Evolutionary conservation across 2,329 filamentous ascomycete genomes (phyloP).

Genomic region (Colletotrichum destructivum): DNA sequence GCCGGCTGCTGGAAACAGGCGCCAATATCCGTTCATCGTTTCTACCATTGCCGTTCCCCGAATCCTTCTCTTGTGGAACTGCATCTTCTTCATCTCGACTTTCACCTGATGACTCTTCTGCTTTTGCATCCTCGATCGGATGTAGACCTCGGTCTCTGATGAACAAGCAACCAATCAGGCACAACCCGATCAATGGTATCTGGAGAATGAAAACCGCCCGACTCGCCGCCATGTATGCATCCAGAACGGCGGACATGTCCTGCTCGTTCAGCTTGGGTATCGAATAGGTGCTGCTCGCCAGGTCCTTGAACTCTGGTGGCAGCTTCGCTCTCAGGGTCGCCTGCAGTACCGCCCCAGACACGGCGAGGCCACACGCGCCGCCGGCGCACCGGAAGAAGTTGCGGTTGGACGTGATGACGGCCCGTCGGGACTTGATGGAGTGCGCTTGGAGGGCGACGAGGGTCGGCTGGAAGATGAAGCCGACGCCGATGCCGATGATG

Average conservation of each 20-base stretch:
- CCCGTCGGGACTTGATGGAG: slow-evolving; percentile 68
- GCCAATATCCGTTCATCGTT: not conserved
- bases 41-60: no score
- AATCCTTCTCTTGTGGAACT: not conserved
- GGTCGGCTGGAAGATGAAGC: slow-evolving; percentile 63
- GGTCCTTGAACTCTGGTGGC: slow-evolving; percentile 45
- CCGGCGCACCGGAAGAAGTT: slow-evolving; percentile 75
- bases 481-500: slow-evolving; percentile 67
- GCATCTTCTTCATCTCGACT: slow-evolving; percentile 31
- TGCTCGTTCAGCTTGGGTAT: slow-evolving; percentile 42
- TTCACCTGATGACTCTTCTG: not conserved
- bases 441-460: slow-evolving; percentile 73
- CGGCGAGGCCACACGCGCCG: slow-evolving; percentile 70
- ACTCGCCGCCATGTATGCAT: slow-evolving; percentile 67
- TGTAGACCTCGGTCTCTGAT: slow-evolving; percentile 66
- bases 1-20: no score
- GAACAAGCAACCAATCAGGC: slow-evolving; percentile 65
- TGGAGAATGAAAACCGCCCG: slow-evolving; percentile 70
- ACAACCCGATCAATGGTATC: slow-evolving; percentile 66
- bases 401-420: slow-evolving; percentile 73
- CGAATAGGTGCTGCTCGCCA: slow-evolving; percentile 50
- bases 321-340: slow-evolving; percentile 48
- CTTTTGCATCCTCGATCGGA: slow-evolving; percentile 32
- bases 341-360: slow-evolving; percentile 67
- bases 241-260: slow-evolving; percentile 44